phyloP scores from a whole-genome alignment of 805 yeast species.

The Saturnispora quitensis region DNA sequence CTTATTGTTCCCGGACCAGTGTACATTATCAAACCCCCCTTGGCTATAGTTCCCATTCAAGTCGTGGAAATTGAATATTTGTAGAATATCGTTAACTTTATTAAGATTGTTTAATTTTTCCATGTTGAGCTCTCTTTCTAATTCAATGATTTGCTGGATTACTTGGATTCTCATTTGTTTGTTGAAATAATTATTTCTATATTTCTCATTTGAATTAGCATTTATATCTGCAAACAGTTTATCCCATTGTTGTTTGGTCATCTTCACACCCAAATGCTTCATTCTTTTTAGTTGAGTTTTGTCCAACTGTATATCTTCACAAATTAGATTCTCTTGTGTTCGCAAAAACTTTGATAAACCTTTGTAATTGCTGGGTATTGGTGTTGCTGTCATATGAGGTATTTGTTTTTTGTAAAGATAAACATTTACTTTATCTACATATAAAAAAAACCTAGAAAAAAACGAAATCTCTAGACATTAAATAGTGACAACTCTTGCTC shows the following conservation, averaged over 20 bases:
- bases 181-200: slow-evolving; percentile 19
- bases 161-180: slow-evolving; percentile 26
- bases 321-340: slow-evolving; percentile 17
- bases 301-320: slow-evolving; percentile 15
- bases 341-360: slow-evolving; percentile 20
- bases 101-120: slow-evolving; percentile 17
- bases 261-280: slow-evolving; percentile 5
- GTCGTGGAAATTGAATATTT: slow-evolving; percentile 18
- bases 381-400: background rate
- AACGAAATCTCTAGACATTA: background rate
- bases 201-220: slow-evolving; percentile 10
- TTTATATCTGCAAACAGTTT: slow-evolving; percentile 3
- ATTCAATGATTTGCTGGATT: slow-evolving; percentile 22
- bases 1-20: background rate
- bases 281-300: slow-evolving; percentile 8
- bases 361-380: slow-evolving; percentile 17
- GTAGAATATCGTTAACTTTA: slow-evolving; percentile 21
- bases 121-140: slow-evolving; percentile 15
- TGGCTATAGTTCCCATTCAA: slow-evolving; percentile 17
- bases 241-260: slow-evolving; percentile 8
- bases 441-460: background rate
- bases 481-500: slow-evolving; percentile 4
- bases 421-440: background rate
- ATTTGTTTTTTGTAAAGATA: no score
- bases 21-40: slow-evolving; percentile 1